A percentile compares a stretch with the other conserved stretches of the same genome.
These are phyloP conservation scores for Fraxinus albicans DNA, from an alignment of 305 asterid species.

Conservation along the genomic window DNA sequence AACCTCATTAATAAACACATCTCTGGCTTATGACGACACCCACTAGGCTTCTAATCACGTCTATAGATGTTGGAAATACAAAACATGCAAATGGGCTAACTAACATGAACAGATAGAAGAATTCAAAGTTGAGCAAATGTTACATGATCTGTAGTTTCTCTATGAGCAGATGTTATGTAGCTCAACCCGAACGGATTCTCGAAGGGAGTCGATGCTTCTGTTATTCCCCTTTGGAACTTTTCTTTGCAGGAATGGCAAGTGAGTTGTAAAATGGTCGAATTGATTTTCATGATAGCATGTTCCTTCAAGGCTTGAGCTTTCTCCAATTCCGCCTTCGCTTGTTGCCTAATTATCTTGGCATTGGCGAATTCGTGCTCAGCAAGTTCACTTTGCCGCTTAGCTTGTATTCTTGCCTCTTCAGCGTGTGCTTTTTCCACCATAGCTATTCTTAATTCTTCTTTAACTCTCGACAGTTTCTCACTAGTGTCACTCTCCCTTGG, in stretches of 20 bases:
- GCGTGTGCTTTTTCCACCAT: constrained; percentile 67
- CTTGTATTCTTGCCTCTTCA: constrained; percentile 64
- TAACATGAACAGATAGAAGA: neutral
- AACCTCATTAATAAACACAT: neutral
- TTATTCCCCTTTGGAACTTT: constrained; percentile 34
- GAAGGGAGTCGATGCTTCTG: constrained; percentile 20
- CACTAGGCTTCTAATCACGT: neutral
- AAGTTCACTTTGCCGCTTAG: constrained; percentile 60
- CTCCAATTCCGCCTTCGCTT: constrained; percentile 61
- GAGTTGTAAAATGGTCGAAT: constrained; percentile 48
- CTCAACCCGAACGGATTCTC: constrained; percentile 29
- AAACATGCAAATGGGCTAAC: neutral
- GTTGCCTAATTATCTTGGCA: constrained; percentile 67
- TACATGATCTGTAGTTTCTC: constrained; percentile 20
- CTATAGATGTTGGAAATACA: neutral
- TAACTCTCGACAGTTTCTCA: constrained; percentile 15
- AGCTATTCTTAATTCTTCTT: constrained; percentile 48
- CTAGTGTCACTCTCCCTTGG: neutral
- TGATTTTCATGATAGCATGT: constrained; percentile 46
- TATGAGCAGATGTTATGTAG: constrained; percentile 42
- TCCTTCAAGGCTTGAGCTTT: constrained; percentile 54
- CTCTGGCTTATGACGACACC: neutral
- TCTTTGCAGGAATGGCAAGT: constrained; percentile 72
- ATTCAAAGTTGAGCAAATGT: neutral
- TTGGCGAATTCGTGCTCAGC: constrained; percentile 70